phyloP scores from a whole-genome alignment of 768 basidiomycete genomes.

The Hygrocybe punicea region DNA sequence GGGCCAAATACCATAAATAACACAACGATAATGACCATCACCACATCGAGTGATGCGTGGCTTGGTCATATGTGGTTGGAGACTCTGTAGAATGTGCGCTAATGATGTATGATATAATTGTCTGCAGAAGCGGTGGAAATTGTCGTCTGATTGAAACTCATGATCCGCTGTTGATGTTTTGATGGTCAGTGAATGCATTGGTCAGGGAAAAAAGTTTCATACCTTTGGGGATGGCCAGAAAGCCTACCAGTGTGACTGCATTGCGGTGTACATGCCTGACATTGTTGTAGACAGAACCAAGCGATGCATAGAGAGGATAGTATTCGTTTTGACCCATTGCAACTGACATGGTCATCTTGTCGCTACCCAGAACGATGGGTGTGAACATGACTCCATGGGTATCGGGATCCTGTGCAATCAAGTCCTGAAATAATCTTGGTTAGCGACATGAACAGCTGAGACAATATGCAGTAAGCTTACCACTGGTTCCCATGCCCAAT shows the following conservation, averaged over 20 bases:
- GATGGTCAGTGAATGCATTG: neutral
- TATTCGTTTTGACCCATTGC: conserved; percentile 40
- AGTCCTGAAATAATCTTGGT: conserved; percentile 20
- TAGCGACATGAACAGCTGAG: neutral
- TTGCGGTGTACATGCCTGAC: conserved; percentile 30
- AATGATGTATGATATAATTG: conserved; percentile 27
- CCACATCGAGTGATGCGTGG: conserved; percentile 24
- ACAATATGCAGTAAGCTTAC: conserved; percentile 17
- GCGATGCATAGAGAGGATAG: conserved; percentile 34
- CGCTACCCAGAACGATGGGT: conserved; percentile 34
- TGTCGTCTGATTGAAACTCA: conserved; percentile 11
- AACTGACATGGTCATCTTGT: conserved; percentile 45
- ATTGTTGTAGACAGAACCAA: conserved; percentile 27
- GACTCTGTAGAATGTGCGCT: conserved; percentile 10
- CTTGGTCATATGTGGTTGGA: conserved; percentile 22
- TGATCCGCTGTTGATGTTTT: conserved; percentile 8
- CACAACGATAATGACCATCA: conserved; percentile 25
- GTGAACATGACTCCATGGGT: conserved; percentile 32
- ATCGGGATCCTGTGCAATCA: conserved; percentile 20
- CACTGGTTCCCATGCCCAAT: conserved; percentile 35
- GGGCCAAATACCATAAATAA: conserved; percentile 24
- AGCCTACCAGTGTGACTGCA: conserved; percentile 28
- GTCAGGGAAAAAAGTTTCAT: conserved; percentile 2
- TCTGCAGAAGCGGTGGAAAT: conserved; percentile 19
- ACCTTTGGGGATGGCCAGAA: conserved; percentile 39